Base-by-base conservation (phyloP, 2,329 filamentous ascomycete species). In the Fusarium piperis region DNA sequence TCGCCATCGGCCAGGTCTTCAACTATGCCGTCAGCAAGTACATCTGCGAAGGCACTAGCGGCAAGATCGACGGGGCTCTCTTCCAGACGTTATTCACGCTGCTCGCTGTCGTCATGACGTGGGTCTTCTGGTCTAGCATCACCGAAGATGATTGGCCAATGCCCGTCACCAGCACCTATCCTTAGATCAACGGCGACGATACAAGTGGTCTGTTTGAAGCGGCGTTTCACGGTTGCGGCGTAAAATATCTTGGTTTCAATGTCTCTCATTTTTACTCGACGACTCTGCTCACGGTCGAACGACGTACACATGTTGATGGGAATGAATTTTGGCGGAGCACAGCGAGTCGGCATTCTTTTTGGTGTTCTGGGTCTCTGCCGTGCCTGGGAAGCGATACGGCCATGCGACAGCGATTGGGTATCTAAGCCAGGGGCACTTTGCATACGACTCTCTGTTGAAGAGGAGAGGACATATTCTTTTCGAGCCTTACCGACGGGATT, bases 101-200 rank as follows among this genome's bases (percentile, higher is more conserved):
- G 1, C 84, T 95, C 13, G 88, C 95, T 0, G 94, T 99, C 6
- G 87, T 94, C 18, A 90, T 90, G 83, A 84, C 98, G 72, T 99
- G 96, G 95, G 82, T 93, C 64, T 99, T 99, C 86, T 99, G 96
- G 96, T 97, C 94, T 52, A 98, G 94, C 84, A 99, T 99, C 77
- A 99, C 96, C 16, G 96, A 99, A 83, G 96, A 99, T 78, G 95
- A 98, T 84, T 99, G 96, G 96, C 94, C 95, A 18, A 87, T 88
- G 81, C 84, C 86, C 35, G 81, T 81, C 11, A 80, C 80, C 62
- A 79, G 74, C 51, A 74, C 81, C 58, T 87, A 87, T 71, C 81
- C 84, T 56, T 78, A 69, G 74, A 61, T 33, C 6, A 10, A 48
- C 35, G 55, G 61, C 30, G 16, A 55, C 48, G 28, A 20, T 28